These are phyloP conservation scores for Toxoplasma gondii DNA, from an alignment of 169 alveolate genomes.

Conservation along the genomic window DNA sequence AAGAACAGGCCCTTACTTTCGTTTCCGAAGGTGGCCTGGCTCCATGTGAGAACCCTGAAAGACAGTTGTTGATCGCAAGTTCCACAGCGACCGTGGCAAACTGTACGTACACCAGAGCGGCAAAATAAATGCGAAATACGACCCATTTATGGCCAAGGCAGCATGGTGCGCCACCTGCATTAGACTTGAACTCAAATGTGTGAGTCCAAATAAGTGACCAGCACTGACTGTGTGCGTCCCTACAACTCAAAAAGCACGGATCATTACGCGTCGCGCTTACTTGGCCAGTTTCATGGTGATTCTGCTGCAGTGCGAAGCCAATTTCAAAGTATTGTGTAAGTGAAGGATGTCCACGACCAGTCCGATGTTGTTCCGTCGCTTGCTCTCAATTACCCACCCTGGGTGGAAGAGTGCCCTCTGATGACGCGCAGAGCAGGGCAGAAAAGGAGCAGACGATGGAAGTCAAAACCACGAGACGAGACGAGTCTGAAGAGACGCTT, in stretches of 20 bases:
- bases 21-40: neutral
- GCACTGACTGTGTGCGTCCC: no score
- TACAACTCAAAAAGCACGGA: no score
- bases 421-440: neutral
- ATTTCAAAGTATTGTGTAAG: constrained; percentile 41
- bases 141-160: no score
- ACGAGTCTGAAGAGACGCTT: no score
- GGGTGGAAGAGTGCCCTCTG: constrained; percentile 52
- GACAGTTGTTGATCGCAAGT: no score
- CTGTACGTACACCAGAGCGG: no score
- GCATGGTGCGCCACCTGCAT: no score
- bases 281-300: constrained; percentile 53
- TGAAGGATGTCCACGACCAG: constrained; percentile 19
- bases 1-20: neutral
- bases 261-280: neutral
- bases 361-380: constrained; percentile 27
- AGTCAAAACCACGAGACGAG: neutral
- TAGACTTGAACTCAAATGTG: no score
- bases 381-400: constrained; percentile 52
- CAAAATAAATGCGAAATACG: no score
- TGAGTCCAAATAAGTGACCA: no score
- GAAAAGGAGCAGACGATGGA: neutral
- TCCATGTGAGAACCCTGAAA: no score
- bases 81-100: no score
- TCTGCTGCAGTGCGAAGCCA: constrained; percentile 43